Base-by-base conservation (phyloP, 192 early-diverging fungal species). In the Funneliformis mosseae region DNA sequence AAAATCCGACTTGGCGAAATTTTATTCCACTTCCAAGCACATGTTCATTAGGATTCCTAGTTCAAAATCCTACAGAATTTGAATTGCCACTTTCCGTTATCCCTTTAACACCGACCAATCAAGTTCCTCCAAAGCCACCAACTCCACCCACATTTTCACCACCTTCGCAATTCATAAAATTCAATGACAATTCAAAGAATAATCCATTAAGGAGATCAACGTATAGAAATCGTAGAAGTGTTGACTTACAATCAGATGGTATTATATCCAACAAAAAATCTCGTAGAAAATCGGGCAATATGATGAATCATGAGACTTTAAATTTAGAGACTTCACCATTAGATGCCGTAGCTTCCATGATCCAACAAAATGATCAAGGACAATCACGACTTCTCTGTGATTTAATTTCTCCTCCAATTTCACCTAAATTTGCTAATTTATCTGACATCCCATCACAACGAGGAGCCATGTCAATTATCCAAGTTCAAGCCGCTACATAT, bases 11-110 rank as follows among this genome's bases (percentile, higher is more conserved):
- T 21, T 76, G 50, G 50, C 21, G 25, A 42, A 61, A 4, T n/a
- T 76, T 76, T 39, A 62, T 8, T 14, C 60, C 45, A 38, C 59
- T 76, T 28, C 71, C 71, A 55, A 9, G 27, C n/a, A 39, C 74
- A 28, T 76, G 25, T 59, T 39, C 33, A 61, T 62, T 76, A 42
- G 60, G 62, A 16, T 76, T 76, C 21, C 33, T 76, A 16, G 12
- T 61, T 5, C 18, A 62, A 41, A 43, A 59, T 45, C 59, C 74
- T 25, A 6, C 42, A 4, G 39, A 42, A 42, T 14, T 21, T 25
- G 21, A 76, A 14, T 8, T 4, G 21, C 39, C 8, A 42, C 11
- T 25, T 33, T 33, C 42, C 1, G 38, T 63, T 76, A 63, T 76
- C 8, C 60, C 60, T 39, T 39, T 63, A 43, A 41, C 74, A 42